Evolutionary conservation across 2,329 filamentous ascomycete genomes (phyloP).

Genomic region (Aspergillus sergii): DNA sequence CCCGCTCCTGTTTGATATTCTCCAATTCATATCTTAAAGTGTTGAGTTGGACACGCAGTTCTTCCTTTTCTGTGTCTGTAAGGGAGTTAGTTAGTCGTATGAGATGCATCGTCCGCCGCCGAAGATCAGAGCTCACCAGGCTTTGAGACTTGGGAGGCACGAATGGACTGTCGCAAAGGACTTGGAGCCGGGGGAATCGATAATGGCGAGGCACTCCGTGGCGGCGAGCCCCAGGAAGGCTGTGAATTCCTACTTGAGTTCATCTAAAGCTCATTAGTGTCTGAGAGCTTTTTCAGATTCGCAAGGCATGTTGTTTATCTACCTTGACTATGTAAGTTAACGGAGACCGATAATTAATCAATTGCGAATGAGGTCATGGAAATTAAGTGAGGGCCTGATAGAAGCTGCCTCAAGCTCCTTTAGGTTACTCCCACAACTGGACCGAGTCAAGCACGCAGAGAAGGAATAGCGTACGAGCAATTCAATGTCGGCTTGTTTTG

Average conservation of each 20-base stretch:
- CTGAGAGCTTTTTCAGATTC: neutral
- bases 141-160: slow-evolving; percentile 36
- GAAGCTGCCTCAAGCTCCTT: neutral
- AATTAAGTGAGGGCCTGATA: too few relatives aligned
- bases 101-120: neutral
- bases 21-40: slow-evolving; percentile 85
- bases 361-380: neutral
- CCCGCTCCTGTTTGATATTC: slow-evolving; percentile 83
- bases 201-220: slow-evolving; percentile 52
- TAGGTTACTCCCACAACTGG: neutral
- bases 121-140: slow-evolving; percentile 34
- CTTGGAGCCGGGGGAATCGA: slow-evolving; percentile 37
- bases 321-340: neutral
- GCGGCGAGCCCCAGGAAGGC: slow-evolving; percentile 62
- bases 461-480: neutral
- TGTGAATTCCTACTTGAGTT: slow-evolving; percentile 50
- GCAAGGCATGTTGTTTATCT: neutral
- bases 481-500: slow-evolving; percentile 18
- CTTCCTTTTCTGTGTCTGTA: slow-evolving; percentile 62
- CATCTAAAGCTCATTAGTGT: slow-evolving; percentile 31
- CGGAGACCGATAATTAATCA: neutral
- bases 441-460: neutral
- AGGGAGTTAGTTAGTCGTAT: slow-evolving; percentile 11
- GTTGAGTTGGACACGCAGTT: slow-evolving; percentile 86
- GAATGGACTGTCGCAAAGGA: slow-evolving; percentile 40